Evolutionary conservation across 345 rosid species (phyloP), one percentile per base, ranked within the genome.

Genomic region (Theobroma cacao): DNA sequence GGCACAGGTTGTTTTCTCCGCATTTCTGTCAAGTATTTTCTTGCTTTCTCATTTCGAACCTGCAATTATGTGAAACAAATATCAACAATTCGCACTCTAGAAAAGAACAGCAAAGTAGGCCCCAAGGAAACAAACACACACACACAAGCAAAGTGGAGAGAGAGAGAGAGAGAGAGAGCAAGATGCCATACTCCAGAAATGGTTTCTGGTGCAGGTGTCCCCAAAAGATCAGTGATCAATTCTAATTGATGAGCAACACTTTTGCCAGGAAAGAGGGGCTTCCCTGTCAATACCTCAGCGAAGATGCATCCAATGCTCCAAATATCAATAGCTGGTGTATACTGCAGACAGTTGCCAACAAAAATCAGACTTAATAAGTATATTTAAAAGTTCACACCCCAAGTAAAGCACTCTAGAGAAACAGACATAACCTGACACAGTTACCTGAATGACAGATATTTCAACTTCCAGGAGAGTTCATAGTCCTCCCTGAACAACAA

Each of bases 401-500:
- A 80, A 77, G 59, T 52, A 75, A 84, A 80, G 48, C 74, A 75
- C 72, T 79, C 80, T 77, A 74, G 75, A 62, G 76, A 78, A 83
- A 75, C 69, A 52, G 78, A 84, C 83, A 85, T 82, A 90, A 85
- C 94, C 80, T 68, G 86, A 88, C 92, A 90, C 88, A 28, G 81
- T 92, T 96, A 94, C 97, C 97, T 92, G 97, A 88, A 88, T 81
- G 88, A 92, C 82, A 93, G 97, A 87, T 76, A 87, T 84, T 89
- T 92, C 97, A 92, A 94, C 99, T 89, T 92, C 98, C 93, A 89
- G 92, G 97, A 92, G 95, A 92, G 95, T 88, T 95, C 97, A 94
- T 84, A 92, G 91, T 90, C 97, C 97, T 94, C 97, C 99, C 99
- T 96, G 96, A 96, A 96, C 94, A 92, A 92, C 91, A 96, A 92